Percentiles rank a stretch among this genome's conserved stretches.
These are phyloP conservation scores for Agrocybe pediades DNA, from an alignment of 768 basidiomycete genomes.

Conservation along the genomic window DNA sequence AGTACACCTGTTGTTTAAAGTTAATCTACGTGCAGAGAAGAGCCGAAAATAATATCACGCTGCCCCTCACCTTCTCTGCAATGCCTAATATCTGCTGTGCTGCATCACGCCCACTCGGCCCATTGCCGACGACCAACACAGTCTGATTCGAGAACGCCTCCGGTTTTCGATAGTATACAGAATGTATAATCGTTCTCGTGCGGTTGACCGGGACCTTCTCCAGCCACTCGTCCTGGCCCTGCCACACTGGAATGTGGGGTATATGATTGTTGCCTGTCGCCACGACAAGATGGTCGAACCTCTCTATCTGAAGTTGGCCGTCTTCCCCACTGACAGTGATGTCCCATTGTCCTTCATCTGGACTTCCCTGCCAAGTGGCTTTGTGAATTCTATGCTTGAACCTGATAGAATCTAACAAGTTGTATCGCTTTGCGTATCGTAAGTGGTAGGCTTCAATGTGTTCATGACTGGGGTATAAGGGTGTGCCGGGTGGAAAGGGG, in stretches of 20 bases:
- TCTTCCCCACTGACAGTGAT: slow-evolving; percentile 31
- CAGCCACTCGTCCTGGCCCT: slow-evolving; percentile 53
- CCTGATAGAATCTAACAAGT: slow-evolving; percentile 39
- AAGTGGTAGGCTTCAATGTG: slow-evolving; percentile 48
- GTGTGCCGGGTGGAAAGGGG: slow-evolving; percentile 51
- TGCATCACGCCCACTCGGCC: slow-evolving; percentile 52
- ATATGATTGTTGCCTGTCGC: slow-evolving; percentile 59
- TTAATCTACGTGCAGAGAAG: background rate
- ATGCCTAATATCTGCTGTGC: slow-evolving; percentile 40
- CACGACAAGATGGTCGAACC: slow-evolving; percentile 56
- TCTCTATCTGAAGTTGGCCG: slow-evolving; percentile 20
- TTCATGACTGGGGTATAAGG: slow-evolving; percentile 51
- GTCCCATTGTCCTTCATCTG: slow-evolving; percentile 44
- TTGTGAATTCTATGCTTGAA: slow-evolving; percentile 44
- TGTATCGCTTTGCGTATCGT: slow-evolving; percentile 39
- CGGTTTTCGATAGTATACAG: slow-evolving; percentile 54
- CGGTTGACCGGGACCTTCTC: slow-evolving; percentile 17
- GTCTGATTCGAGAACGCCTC: slow-evolving; percentile 39
- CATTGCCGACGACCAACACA: slow-evolving; percentile 47
- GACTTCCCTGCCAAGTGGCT: slow-evolving; percentile 45
- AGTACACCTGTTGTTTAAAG: slow-evolving; percentile 22
- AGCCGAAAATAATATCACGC: background rate
- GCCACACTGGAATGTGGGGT: slow-evolving; percentile 46
- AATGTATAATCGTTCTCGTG: slow-evolving; percentile 48
- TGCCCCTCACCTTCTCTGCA: slow-evolving; percentile 40